Evolutionary conservation across 108 stramenopile genomes (phyloP).

Genomic region (Cyclotella choctawhatcheeana): DNA sequence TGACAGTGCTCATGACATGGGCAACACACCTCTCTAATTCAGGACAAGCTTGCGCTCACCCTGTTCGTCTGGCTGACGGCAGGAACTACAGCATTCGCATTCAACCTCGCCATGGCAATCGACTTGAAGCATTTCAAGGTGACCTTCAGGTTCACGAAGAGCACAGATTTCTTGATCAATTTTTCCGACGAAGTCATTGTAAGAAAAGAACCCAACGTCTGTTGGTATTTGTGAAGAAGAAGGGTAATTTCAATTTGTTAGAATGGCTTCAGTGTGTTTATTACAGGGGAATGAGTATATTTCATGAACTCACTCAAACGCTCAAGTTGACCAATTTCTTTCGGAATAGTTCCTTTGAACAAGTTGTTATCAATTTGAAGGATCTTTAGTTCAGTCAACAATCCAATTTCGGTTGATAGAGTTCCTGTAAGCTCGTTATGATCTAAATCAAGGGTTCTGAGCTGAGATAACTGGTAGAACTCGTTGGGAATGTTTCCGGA

Average conservation of each 20-base stretch:
- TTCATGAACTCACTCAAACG: not conserved
- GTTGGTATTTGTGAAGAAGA: not conserved
- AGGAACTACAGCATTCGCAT: slow-evolving; percentile 24
- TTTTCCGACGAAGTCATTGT: slow-evolving; percentile 17
- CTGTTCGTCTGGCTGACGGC: slow-evolving; percentile 9
- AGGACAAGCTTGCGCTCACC: not conserved
- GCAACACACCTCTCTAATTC: no score
- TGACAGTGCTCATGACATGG: no score
- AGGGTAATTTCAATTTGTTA: not conserved
- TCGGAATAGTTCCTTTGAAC: not conserved
- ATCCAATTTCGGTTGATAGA: not conserved
- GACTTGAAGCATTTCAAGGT: slow-evolving; percentile 20
- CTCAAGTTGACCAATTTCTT: not conserved
- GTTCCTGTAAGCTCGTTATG: not conserved
- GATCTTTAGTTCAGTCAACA: not conserved
- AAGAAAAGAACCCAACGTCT: slow-evolving; percentile 31
- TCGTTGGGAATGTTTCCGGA: slow-evolving; percentile 51
- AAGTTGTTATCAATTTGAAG: not conserved
- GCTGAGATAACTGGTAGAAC: slow-evolving; percentile 28
- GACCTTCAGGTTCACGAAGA: slow-evolving; percentile 8
- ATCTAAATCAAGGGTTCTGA: not conserved
- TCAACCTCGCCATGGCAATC: slow-evolving; percentile 23
- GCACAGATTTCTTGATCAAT: slow-evolving; percentile 21
- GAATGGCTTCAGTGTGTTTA: not conserved
- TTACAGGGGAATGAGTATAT: no score